phyloP scores from a whole-genome alignment of 139 green algal genomes.

The Micractinium sp. region DNA sequence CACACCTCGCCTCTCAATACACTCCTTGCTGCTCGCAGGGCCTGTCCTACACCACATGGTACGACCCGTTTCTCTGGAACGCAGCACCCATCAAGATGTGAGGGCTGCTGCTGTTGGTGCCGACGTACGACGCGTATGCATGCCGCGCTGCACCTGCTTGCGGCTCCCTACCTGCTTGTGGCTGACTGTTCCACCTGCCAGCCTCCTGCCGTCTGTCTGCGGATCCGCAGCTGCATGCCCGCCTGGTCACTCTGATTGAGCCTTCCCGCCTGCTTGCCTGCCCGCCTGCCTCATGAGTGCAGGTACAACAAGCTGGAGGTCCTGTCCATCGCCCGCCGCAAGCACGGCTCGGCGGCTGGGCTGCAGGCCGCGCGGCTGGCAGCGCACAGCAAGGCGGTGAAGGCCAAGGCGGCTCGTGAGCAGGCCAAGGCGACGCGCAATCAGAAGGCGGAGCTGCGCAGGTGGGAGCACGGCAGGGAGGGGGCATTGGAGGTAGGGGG shows the following conservation, averaged over 20 bases:
- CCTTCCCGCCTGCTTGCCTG: no score
- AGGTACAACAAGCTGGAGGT: slow-evolving; percentile 21
- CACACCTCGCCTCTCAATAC: no score
- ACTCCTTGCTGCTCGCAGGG: neutral
- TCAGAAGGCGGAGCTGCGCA: neutral
- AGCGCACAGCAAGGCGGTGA: neutral
- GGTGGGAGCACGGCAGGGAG: neutral
- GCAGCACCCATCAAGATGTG: neutral
- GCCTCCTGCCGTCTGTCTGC: no score
- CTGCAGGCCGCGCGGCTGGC: neutral
- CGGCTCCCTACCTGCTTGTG: no score
- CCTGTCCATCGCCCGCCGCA: neutral
- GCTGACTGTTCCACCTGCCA: no score
- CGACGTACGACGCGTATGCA: no score
- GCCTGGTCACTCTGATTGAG: no score
- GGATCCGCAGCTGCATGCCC: no score
- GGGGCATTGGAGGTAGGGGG: no score
- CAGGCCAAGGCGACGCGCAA: neutral
- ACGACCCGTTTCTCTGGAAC: neutral
- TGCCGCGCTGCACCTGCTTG: no score
- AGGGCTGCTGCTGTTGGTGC: neutral
- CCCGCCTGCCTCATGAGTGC: neutral
- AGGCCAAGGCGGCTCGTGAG: neutral
- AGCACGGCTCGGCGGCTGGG: neutral
- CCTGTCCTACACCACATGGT: neutral